These are phyloP conservation scores for Pyrenophora teres DNA, from an alignment of 2,329 filamentous ascomycete species.

Conservation along the genomic window DNA sequence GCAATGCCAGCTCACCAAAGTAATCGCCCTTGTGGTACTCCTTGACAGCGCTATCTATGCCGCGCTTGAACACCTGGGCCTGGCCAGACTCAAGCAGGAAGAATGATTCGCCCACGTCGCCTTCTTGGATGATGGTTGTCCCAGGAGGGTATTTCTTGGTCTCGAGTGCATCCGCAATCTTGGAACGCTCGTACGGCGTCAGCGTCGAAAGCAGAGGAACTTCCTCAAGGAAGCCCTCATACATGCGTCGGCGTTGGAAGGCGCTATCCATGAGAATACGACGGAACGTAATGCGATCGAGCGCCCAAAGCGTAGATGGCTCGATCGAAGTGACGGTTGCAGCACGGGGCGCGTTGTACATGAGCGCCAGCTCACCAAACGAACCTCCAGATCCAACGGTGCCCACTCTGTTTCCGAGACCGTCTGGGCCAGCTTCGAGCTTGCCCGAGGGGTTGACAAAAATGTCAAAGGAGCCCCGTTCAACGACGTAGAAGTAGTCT, in stretches of 20 bases:
- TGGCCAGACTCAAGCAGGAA: constrained; percentile 88
- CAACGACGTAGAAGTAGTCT: constrained; percentile 97
- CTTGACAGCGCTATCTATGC: constrained; percentile 71
- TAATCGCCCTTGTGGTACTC: constrained; percentile 90
- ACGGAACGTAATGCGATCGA: constrained; percentile 95
- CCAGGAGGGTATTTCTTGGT: constrained; percentile 82
- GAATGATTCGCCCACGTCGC: constrained; percentile 89
- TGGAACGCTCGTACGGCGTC: constrained; percentile 90
- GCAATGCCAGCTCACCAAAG: constrained; percentile 91
- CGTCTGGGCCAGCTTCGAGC: constrained; percentile 78
- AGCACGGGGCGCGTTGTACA: constrained; percentile 97
- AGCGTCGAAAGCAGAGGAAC: constrained; percentile 83
- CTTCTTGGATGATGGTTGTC: constrained; percentile 85
- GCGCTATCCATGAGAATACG: constrained; percentile 98
- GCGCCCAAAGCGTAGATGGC: constrained; percentile 84
- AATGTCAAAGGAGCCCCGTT: constrained; percentile 87
- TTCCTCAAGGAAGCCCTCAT: constrained; percentile 94
- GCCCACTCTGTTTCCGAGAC: constrained; percentile 81
- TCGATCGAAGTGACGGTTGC: constrained; percentile 90
- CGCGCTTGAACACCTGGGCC: constrained; percentile 84
- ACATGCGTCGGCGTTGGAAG: constrained; percentile 93
- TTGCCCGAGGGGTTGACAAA: constrained; percentile 81
- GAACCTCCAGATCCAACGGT: constrained; percentile 86
- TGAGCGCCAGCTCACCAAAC: constrained; percentile 94
- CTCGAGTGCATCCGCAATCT: constrained; percentile 95